These are phyloP conservation scores for Candida andamanensis DNA, from an alignment of 805 yeast genomes.

Conservation along the genomic window DNA sequence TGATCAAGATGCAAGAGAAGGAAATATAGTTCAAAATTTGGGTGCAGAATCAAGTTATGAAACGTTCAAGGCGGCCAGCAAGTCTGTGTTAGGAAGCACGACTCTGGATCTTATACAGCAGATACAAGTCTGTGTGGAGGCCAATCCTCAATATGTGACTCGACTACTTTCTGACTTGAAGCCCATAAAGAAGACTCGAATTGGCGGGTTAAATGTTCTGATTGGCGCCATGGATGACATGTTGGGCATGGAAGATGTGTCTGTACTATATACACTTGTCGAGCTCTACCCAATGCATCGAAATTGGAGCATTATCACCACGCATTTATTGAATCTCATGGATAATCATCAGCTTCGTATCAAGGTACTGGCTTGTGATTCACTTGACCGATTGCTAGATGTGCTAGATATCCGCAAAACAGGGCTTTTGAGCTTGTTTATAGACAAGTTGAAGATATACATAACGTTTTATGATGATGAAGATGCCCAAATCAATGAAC, in stretches of 20 bases:
- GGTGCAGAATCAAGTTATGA: too few species aligned
- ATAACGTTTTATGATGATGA: conserved; percentile 3
- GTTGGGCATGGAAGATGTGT: conserved; percentile 2
- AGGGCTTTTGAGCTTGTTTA: conserved; percentile 23
- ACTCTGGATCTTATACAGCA: too few species aligned
- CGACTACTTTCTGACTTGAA: conserved; percentile 2
- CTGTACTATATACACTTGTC: conserved; percentile 22
- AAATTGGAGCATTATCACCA: conserved; percentile 23
- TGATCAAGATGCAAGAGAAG: too few species aligned
- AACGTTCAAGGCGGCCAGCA: too few species aligned
- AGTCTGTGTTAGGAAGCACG: too few species aligned
- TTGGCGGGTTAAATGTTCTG: conserved; percentile 6
- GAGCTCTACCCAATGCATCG: conserved; percentile 6
- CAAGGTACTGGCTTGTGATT: conserved; percentile 19
- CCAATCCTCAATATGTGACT: conserved; percentile 1
- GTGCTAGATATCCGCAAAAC: conserved; percentile 10
- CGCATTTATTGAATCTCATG: conserved; percentile 29
- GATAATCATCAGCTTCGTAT: conserved; percentile 27
- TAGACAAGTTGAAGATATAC: conserved; percentile 15
- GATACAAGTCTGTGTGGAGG: too few species aligned
- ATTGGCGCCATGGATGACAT: conserved; percentile 2
- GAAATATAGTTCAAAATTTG: too few species aligned
- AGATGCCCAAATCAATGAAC: conserved; percentile 1
- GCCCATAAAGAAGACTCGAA: conserved; percentile 2
- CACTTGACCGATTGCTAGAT: conserved; percentile 3